A percentile compares a stretch with the other conserved stretches of the same genome.
Evolutionary conservation across 1,284 basidiomycete species (phyloP).

Genomic region (Ustilago trichophora): DNA sequence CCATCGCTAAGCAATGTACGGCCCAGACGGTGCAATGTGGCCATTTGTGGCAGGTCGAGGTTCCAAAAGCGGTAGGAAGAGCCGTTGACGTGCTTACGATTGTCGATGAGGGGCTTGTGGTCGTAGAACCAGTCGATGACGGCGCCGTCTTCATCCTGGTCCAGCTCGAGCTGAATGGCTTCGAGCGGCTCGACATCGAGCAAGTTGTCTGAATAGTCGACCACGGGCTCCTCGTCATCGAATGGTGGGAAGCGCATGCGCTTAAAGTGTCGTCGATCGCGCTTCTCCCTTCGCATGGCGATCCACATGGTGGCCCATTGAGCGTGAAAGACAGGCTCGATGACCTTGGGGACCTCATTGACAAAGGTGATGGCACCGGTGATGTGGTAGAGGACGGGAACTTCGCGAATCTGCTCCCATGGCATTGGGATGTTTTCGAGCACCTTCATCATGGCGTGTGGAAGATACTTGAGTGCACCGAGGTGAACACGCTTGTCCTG

Average conservation of each 20-base stretch:
- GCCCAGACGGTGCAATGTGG: constrained; percentile 93
- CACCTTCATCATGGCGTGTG: constrained; percentile 98
- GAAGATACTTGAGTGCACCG: constrained; percentile 97
- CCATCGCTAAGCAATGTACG: constrained; percentile 87
- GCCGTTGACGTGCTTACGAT: constrained; percentile 81
- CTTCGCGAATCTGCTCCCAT: constrained; percentile 76
- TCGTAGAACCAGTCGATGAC: constrained; percentile 99
- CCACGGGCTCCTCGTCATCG: constrained; percentile 89
- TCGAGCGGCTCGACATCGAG: constrained; percentile 97
- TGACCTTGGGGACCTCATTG: constrained; percentile 94
- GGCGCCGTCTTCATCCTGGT: constrained; percentile 90
- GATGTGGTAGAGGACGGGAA: constrained; percentile 73
- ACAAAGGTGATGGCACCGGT: constrained; percentile 99
- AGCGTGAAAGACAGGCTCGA: constrained; percentile 97
- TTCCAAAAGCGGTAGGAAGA: constrained; percentile 93
- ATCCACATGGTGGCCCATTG: constrained; percentile 99
- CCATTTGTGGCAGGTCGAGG: constrained; percentile 90
- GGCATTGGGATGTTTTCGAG: constrained; percentile 99
- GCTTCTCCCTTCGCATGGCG: constrained; percentile 98
- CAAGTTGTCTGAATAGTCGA: constrained; percentile 80
- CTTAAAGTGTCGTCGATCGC: constrained; percentile 98
- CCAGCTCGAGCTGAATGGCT: constrained; percentile 95
- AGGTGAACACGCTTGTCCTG: constrained; percentile 99
- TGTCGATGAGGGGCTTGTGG: constrained; percentile 90
- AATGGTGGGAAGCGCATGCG: constrained; percentile 99